Evolutionary conservation across 176 grass and related monocot genomes (phyloP).

Genomic region (Alopecurus myosuroides): DNA sequence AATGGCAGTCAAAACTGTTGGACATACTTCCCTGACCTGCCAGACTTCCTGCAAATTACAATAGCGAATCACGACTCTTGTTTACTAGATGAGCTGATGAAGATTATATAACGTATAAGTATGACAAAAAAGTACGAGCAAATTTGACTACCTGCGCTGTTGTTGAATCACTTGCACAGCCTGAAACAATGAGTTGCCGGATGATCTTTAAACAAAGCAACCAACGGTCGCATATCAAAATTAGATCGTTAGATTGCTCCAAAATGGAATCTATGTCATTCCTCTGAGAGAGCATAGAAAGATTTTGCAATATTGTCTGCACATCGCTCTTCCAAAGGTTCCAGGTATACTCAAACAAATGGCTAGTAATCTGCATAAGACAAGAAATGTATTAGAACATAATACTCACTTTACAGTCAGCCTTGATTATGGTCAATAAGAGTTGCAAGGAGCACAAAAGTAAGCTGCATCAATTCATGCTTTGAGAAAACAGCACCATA

Average conservation of each 20-base stretch:
- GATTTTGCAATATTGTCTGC: conserved; percentile 84
- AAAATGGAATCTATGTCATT: conserved; percentile 61
- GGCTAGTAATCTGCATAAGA: conserved; percentile 69
- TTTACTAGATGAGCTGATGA: conserved; percentile 19
- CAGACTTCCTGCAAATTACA: conserved; percentile 66
- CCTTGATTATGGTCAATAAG: neutral
- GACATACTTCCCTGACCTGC: conserved; percentile 98
- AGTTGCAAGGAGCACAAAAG: neutral
- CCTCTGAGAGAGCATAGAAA: conserved; percentile 72
- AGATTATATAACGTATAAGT: neutral
- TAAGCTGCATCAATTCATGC: neutral
- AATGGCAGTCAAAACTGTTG: conserved; percentile 77
- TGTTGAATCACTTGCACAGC: conserved; percentile 83
- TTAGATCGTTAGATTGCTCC: conserved; percentile 61
- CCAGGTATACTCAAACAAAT: conserved; percentile 95
- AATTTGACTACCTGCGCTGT: conserved; percentile 64
- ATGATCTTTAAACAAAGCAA: conserved; percentile 87
- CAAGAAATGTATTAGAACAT: conserved; percentile 4
- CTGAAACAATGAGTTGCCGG: conserved; percentile 79
- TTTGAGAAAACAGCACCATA: neutral
- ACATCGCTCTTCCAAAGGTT: conserved; percentile 94
- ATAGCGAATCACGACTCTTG: conserved; percentile 16
- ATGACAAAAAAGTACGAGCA: neutral
- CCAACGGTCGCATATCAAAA: conserved; percentile 86
- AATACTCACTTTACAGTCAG: neutral